phyloP scores from a whole-genome alignment of 1,284 basidiomycete species.

The Xerocomus nothofagi region DNA sequence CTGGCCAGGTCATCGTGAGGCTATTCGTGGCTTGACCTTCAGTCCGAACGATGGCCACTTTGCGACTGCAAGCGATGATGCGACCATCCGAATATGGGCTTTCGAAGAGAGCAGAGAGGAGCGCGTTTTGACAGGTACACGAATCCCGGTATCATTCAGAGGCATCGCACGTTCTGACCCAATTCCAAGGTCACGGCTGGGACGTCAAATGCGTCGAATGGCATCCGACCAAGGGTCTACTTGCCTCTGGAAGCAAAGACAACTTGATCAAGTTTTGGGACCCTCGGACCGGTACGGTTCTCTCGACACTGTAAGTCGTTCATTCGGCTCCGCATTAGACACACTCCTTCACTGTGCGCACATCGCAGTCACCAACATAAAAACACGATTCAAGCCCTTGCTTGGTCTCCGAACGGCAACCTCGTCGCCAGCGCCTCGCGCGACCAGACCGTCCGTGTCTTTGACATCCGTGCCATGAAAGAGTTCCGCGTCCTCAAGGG shows the following conservation, averaged over 20 bases:
- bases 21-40: conserved; percentile 89
- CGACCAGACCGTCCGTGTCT: conserved; percentile 94
- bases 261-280: conserved; percentile 99
- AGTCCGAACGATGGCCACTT: conserved; percentile 91
- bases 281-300: conserved; percentile 83
- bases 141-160: background rate
- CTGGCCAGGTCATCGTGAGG: conserved; percentile 86
- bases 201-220: conserved; percentile 98
- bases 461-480: conserved; percentile 97
- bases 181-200: conserved; percentile 82
- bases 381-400: conserved; percentile 91
- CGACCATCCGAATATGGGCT: conserved; percentile 91
- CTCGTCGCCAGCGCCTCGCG: conserved; percentile 91
- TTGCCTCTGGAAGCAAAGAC: conserved; percentile 95
- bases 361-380: conserved; percentile 86
- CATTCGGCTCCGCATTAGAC: background rate
- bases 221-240: conserved; percentile 94
- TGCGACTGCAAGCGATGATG: conserved; percentile 94
- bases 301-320: conserved; percentile 76
- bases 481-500: conserved; percentile 90
- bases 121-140: conserved; percentile 75
- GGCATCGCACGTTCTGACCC: conserved; percentile 1
- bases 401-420: conserved; percentile 93
- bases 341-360: background rate
- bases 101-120: conserved; percentile 92